phyloP scores from a whole-genome alignment of 2,329 filamentous ascomycete genomes.

The Camillea tinctor region DNA sequence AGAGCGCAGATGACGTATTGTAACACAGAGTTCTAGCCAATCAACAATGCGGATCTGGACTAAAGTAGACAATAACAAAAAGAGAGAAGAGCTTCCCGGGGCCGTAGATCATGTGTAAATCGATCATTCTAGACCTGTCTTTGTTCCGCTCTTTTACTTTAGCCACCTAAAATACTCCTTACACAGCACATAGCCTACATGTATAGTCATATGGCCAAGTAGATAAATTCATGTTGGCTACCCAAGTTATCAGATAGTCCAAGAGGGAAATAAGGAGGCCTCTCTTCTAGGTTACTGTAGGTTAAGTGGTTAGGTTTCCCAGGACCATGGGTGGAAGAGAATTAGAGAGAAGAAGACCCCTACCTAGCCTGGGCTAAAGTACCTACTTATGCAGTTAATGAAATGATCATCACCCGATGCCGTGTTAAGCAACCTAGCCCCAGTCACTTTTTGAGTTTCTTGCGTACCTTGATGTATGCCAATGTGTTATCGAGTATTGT shows the following conservation, averaged over 20 bases:
- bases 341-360: too few species aligned
- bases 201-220: too few species aligned
- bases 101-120: too few species aligned
- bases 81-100: conserved; percentile 13
- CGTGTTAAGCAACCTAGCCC: too few species aligned
- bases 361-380: too few species aligned
- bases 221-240: not conserved
- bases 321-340: not conserved
- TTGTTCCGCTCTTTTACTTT: too few species aligned
- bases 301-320: not conserved
- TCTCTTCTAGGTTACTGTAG: not conserved
- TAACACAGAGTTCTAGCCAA: conserved; percentile 13
- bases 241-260: not conserved
- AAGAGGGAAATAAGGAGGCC: not conserved
- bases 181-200: too few species aligned
- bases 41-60: conserved; percentile 17
- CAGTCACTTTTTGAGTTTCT: not conserved
- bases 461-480: too few species aligned
- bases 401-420: not conserved
- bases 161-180: too few species aligned
- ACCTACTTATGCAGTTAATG: too few species aligned
- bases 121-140: too few species aligned
- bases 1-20: conserved; percentile 18
- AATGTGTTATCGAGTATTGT: not conserved
- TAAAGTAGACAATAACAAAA: conserved; percentile 23